Conservation (phyloP, 108 stramenopile species). For the Mediolabrus comicus region DNA sequence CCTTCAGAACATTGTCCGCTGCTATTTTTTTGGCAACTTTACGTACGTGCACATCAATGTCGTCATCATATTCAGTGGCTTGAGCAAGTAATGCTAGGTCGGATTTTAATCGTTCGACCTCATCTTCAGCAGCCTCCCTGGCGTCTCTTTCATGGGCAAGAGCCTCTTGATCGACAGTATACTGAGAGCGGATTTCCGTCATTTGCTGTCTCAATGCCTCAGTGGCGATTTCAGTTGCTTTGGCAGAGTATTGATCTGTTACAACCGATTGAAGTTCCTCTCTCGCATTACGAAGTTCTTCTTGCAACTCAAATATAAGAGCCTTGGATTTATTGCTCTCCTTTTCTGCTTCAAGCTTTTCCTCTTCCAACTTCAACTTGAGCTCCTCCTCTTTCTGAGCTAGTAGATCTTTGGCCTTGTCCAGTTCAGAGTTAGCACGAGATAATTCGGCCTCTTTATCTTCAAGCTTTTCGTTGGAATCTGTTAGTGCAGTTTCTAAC, state of each 20-base stretch:
- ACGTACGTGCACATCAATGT: slow-evolving; percentile 43
- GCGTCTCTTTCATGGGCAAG: slow-evolving; percentile 46
- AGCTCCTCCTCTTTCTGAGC: slow-evolving; percentile 13
- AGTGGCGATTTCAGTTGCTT: slow-evolving; percentile 65
- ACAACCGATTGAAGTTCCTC: slow-evolving; percentile 63
- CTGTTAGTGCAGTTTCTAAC: background rate
- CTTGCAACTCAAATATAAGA: slow-evolving; percentile 54
- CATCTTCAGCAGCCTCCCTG: slow-evolving; percentile 53
- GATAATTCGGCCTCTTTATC: background rate
- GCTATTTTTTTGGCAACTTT: slow-evolving; percentile 60
- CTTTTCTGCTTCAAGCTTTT: slow-evolving; percentile 13
- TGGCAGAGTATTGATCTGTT: slow-evolving; percentile 71
- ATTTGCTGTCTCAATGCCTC: slow-evolving; percentile 66
- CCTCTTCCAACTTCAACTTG: slow-evolving; percentile 6
- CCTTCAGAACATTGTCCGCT: slow-evolving; percentile 55
- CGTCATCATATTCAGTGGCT: slow-evolving; percentile 53
- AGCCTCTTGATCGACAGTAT: slow-evolving; percentile 42
- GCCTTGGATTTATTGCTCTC: slow-evolving; percentile 43
- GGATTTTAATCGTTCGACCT: slow-evolving; percentile 54
- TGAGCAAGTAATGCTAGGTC: slow-evolving; percentile 68
- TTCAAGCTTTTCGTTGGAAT: background rate
- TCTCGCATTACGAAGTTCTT: slow-evolving; percentile 62
- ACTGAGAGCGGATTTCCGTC: slow-evolving; percentile 52
- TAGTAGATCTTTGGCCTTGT: slow-evolving; percentile 6
- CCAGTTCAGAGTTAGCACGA: slow-evolving; percentile 7